Base-by-base conservation (phyloP, 495 filamentous ascomycete genomes). In the Chaetomium fimeti region DNA sequence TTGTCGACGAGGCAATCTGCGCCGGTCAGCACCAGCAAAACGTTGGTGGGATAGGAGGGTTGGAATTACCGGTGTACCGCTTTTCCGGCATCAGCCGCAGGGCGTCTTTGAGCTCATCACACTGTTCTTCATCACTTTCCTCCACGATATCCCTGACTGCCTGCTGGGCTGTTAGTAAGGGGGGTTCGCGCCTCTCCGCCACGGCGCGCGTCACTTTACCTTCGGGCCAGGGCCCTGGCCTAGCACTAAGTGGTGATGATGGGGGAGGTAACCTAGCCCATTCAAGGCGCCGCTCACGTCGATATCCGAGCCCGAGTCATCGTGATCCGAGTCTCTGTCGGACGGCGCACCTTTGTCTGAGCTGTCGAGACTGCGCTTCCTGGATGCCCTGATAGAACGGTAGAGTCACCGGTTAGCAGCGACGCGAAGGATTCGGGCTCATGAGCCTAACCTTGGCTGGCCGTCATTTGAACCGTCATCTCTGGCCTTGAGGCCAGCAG, bases 1-100 rank as follows among this genome's bases (percentile, higher is more conserved):
- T 78, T 77, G 59, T 82, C 78, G 11, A 84, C 74, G 16, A 84
- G 71, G 12, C 77, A 77, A 57, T 84, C 83, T 83, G 57, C 40
- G 0, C 28, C 5, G 0, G 62, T 83, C 77, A 82, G 58, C 22
- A 49, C n/a, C 40, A 1, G 9, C 7, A 28, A n/a, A 24, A 25
- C 3, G 1, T 24, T 29, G 25, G 27, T 9, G 38, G 28, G 47
- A 29, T 28, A 38, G 16, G 25, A 13, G 15, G 32, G 51, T n/a
- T 18, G 47, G 15, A 64, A 43, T 40, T 61, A 76, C 75, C 76
- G 47, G 74, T 75, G 53, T 72, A 75, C 11, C 63, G 67, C 54
- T 71, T 68, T 11, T 71, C 66, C 24, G 68, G 67, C 64, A 70
- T 66, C 45, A 60, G 27, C 12, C 25, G 28, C 28, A 72, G 61